A percentile compares a stretch with the other conserved stretches of the same genome.
These are phyloP conservation scores for Vitis hybrid DNA, from an alignment of 177 flowering plant species.

Conservation along the genomic window DNA sequence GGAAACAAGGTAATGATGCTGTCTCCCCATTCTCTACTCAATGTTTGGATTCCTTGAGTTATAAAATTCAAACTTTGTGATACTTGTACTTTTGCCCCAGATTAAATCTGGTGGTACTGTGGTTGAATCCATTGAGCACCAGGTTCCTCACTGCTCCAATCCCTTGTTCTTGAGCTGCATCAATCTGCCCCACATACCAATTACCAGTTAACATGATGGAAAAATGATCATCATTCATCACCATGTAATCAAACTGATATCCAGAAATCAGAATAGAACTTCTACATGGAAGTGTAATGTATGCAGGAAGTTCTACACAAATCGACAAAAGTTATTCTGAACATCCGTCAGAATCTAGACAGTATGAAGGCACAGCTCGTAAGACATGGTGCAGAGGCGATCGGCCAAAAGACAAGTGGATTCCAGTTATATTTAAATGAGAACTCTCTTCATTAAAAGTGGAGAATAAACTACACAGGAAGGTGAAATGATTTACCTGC, in stretches of 20 bases:
- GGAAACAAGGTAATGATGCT: too few relatives aligned
- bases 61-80: constrained; percentile 58
- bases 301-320: background rate
- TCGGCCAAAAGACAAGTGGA: background rate
- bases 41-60: too few relatives aligned
- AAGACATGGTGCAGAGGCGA: background rate
- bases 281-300: too few relatives aligned
- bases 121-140: constrained; percentile 61
- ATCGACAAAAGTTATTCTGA: background rate
- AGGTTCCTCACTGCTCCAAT: constrained; percentile 67
- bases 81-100: constrained; percentile 87
- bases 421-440: background rate
- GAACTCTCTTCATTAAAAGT: background rate
- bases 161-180: constrained; percentile 80
- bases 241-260: background rate
- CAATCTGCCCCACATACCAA: constrained; percentile 45
- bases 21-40: too few relatives aligned
- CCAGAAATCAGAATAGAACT: too few relatives aligned
- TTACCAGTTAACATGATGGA: background rate
- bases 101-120: constrained; percentile 64
- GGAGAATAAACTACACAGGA: background rate
- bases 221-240: background rate
- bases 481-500: constrained; percentile 45
- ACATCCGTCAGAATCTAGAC: background rate
- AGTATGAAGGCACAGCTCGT: background rate